Base-by-base conservation (phyloP, 495 filamentous ascomycete genomes). In the Neurospora terricola region DNA sequence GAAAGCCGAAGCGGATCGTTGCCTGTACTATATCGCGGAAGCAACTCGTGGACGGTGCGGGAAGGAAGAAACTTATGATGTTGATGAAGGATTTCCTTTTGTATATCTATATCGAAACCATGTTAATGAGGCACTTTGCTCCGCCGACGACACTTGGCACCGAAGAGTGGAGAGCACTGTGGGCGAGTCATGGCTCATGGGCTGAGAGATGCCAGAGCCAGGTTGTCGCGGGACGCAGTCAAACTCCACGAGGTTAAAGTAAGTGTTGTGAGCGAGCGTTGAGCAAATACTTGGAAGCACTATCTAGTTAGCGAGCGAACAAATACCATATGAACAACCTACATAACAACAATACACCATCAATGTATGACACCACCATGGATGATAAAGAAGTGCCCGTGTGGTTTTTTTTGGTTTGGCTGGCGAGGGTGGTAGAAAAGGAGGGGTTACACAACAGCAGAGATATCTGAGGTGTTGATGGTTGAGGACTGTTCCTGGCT, bases 211-310 rank as follows among this genome's bases (percentile, higher is more conserved):
- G 54, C 27, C 14, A 30, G 14, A 5, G 54, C 54, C 54, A 30
- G 12, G 54, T 27, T 36, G 27, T 66, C 54, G 54, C 30, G 27
- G 27, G 54, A 66, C 30, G 7, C 54, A 34, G 54, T 66, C 54
- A 66, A 78, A 79, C 81, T 84, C 82, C 86, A 87, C 82, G 86
- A 87, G 87, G 87, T 88, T 88, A 87, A 88, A 88, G 87, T 85
- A 82, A 87, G 83, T 81, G 82, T 83, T 80, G 84, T 85, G 83
- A 82, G 81, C 77, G 81, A 85, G 86, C 86, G 86, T 87, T 82
- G 87, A 88, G 87, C 82, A 82, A 85, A 84, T 82, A 77, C 82
- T 81, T 76, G 77, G 70, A 75, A 73, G 71, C 74, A 76, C 59
- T 48, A 71, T 76, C 72, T 72, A 72, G 72, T 77, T 79, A 77